Base-by-base conservation (phyloP, 2,329 filamentous ascomycete species). In the Verticillium nubilum region DNA sequence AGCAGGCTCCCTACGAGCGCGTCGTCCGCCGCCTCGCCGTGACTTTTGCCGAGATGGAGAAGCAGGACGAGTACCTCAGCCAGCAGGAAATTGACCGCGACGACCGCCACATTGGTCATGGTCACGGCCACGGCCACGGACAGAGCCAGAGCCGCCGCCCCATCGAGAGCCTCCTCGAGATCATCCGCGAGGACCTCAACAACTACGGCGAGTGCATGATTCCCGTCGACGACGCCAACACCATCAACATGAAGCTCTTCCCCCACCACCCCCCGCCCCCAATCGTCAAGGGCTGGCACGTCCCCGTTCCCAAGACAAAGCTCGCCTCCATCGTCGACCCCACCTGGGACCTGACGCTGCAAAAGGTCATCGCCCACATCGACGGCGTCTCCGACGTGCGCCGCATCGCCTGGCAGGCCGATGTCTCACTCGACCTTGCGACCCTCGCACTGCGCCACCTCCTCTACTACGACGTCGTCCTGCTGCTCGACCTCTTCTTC, bases 131-230 rank as follows among this genome's bases (percentile, higher is more conserved):
- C n/a, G 10, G 50, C 25, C 26, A 52, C 47, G 10, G 47, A n/a
- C 9, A 27, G 4, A n/a, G 35, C 35, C 35, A 42, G 15, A 9
- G n/a, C 35, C 35, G 88, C 78, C 76, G 91, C 73, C 78, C 84
- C 3, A 96, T 97, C 69, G 90, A 94, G 77, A 91, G 90, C 65
- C 76, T 99, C 65, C 81, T 98, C 66, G 92, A 89, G 74, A 89
- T 89, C 62, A 82, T 90, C 60, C 87, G 87, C 70, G 86, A 97
- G 75, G 93, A 99, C 71, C 72, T 99, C 66, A 97, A 98, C 70
- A 96, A 96, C 68, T 99, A 97, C 70, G 93, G 91, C 70, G 95
- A 99, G 77, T 97, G 93, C 80, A 97, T 97, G 93, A 97, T 97
- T 68, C 93, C 93, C 0, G 94, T 97, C 64, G 91, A 97, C 73